These are phyloP conservation scores for Platanus orientalis DNA, from an alignment of 164 flowering plant species.

Conservation along the genomic window DNA sequence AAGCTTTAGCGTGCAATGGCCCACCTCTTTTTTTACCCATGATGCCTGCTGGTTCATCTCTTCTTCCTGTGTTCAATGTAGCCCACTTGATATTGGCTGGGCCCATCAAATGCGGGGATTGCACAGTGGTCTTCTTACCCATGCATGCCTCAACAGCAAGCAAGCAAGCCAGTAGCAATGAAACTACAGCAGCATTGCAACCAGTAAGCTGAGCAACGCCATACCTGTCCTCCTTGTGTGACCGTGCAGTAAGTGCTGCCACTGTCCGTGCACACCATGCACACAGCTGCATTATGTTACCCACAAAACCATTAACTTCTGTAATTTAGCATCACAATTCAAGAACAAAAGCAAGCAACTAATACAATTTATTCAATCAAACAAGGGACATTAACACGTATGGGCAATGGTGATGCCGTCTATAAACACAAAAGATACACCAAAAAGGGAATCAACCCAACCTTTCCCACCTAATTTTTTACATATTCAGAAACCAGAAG, in stretches of 20 bases:
- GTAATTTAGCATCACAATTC: not conserved
- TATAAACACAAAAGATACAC: not conserved
- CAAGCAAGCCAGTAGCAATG: conserved; percentile 68
- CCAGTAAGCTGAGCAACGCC: conserved; percentile 94
- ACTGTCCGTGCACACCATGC: conserved; percentile 71
- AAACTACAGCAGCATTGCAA: conserved; percentile 67
- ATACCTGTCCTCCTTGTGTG: conserved; percentile 75
- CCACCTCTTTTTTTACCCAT: conserved; percentile 48
- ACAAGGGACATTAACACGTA: no score
- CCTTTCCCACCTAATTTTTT: no score
- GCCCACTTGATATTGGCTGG: conserved; percentile 79
- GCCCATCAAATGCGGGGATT: conserved; percentile 48
- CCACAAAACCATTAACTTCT: conserved; percentile 2
- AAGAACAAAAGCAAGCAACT: not conserved
- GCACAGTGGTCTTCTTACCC: conserved; percentile 84
- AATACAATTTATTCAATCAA: not conserved
- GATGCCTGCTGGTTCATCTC: conserved; percentile 29
- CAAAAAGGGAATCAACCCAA: no score
- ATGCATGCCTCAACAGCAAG: conserved; percentile 79
- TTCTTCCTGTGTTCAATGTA: conserved; percentile 40
- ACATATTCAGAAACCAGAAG: no score
- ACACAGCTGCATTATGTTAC: conserved; percentile 49
- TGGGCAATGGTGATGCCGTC: no score
- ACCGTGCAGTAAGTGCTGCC: conserved; percentile 64
- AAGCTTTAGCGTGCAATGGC: conserved; percentile 57